Percentiles rank a stretch among this genome's conserved stretches.
These are phyloP conservation scores for Aspergillus sparsus DNA, from an alignment of 495 filamentous ascomycete genomes.

Conservation along the genomic window DNA sequence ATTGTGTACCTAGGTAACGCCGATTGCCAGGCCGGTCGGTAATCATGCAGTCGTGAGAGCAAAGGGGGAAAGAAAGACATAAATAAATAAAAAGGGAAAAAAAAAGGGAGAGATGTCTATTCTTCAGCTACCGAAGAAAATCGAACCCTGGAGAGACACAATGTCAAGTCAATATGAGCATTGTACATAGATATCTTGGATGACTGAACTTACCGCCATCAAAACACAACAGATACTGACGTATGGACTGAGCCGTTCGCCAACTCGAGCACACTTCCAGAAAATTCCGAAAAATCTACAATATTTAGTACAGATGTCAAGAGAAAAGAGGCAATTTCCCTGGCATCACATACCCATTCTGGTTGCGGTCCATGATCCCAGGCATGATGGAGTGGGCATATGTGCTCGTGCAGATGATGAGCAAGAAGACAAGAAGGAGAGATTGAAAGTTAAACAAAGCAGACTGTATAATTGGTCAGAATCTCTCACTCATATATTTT, in stretches of 20 bases:
- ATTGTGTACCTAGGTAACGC: not conserved
- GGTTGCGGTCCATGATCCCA: constrained; percentile 88
- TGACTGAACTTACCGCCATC: constrained; percentile 76
- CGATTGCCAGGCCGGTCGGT: too few relatives aligned
- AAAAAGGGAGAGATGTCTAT: not conserved
- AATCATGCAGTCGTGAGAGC: constrained; percentile 13
- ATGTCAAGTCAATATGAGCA: constrained; percentile 12
- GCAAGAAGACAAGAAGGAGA: constrained; percentile 86
- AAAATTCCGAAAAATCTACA: constrained; percentile 81
- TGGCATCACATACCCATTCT: constrained; percentile 66
- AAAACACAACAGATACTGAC: constrained; percentile 90
- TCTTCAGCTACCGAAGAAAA: constrained; percentile 45
- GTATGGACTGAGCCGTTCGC: constrained; percentile 92
- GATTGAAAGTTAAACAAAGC: constrained; percentile 98
- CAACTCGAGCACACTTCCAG: constrained; percentile 95
- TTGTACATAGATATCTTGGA: not conserved
- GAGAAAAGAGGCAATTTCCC: not conserved
- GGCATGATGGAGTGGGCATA: constrained; percentile 91
- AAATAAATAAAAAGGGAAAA: not conserved
- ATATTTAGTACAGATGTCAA: not conserved
- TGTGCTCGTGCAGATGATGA: constrained; percentile 92
- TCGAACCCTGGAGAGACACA: constrained; percentile 36
- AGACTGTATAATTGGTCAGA: constrained; percentile 56
- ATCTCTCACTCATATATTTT: constrained; percentile 12
- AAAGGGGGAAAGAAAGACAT: not conserved